Conservation (phyloP, 352 stramenopile species). For the Phytophthora pseudosyringae region DNA sequence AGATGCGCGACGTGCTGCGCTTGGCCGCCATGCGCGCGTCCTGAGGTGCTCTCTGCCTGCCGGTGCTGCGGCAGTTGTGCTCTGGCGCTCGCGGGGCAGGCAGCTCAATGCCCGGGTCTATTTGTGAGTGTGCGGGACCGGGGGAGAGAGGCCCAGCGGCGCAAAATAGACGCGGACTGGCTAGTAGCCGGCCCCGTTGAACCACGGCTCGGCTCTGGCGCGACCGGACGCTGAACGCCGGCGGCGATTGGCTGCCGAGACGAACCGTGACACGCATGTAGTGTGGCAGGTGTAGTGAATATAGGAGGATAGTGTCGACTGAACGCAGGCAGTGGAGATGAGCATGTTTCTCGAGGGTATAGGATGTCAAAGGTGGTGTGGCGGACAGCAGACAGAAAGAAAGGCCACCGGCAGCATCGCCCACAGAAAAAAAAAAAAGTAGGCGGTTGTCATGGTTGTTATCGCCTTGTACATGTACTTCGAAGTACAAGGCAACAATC, state of each 20-base stretch:
- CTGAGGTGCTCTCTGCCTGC: conserved; percentile 1
- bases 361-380: neutral
- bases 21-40: conserved; percentile 32
- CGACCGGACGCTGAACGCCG: conserved; percentile 1
- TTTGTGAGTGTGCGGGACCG: conserved; percentile 22
- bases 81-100: too few relatives aligned
- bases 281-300: neutral
- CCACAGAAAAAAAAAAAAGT: conserved; percentile 15
- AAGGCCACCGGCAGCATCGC: conserved; percentile 4
- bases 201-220: neutral
- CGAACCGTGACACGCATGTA: neutral
- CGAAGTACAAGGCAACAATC: too few relatives aligned
- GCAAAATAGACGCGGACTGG: conserved; percentile 30
- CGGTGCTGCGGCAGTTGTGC: neutral
- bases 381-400: neutral
- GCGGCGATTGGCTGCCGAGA: conserved; percentile 12
- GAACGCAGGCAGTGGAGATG: too few relatives aligned
- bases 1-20: conserved; percentile 49
- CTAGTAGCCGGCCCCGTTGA: conserved; percentile 8
- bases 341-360: neutral
- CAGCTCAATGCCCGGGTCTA: conserved; percentile 16
- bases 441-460: neutral
- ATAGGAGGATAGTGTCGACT: neutral
- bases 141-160: conserved; percentile 20
- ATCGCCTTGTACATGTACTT: neutral